Conservation (phyloP, 1,139 yeast genomes). For the Saccharomyces uvarum region DNA sequence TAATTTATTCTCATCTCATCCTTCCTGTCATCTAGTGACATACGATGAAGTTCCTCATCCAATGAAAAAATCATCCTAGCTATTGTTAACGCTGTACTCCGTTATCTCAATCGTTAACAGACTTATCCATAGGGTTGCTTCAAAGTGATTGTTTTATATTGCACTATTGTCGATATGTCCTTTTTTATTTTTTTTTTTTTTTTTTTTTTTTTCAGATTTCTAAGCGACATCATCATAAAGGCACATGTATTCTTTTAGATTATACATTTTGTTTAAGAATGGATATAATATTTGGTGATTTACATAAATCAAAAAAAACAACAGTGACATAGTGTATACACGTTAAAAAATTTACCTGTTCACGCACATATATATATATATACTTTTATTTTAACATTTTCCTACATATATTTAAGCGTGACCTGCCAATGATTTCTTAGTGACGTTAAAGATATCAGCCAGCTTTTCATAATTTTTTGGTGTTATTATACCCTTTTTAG, state of each 20-base stretch:
- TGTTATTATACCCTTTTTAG: constrained; percentile 45
- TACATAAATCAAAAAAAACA: background rate
- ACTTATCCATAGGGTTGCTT: background rate
- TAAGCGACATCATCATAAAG: background rate
- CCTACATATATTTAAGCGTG: background rate
- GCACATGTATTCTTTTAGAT: background rate
- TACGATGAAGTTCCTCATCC: constrained; percentile 24
- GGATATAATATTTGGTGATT: background rate
- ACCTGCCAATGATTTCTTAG: constrained; percentile 7
- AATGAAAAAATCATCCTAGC: constrained; percentile 20
- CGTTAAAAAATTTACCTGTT: background rate
- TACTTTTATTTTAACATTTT: background rate
- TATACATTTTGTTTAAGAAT: background rate
- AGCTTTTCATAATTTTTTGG: constrained; percentile 32
- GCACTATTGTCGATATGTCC: background rate
- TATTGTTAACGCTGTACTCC: background rate
- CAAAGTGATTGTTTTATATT: background rate
- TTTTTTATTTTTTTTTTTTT: background rate
- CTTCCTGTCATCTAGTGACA: constrained; percentile 10
- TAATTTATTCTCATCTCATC: constrained; percentile 12
- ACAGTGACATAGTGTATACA: background rate
- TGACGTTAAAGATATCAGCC: constrained; percentile 14
- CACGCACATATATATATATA: background rate
- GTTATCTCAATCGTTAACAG: background rate
- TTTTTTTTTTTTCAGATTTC: background rate